Evolutionary conservation across 2,329 filamentous ascomycete genomes (phyloP).

Genomic region (Monosporascus sp.): DNA sequence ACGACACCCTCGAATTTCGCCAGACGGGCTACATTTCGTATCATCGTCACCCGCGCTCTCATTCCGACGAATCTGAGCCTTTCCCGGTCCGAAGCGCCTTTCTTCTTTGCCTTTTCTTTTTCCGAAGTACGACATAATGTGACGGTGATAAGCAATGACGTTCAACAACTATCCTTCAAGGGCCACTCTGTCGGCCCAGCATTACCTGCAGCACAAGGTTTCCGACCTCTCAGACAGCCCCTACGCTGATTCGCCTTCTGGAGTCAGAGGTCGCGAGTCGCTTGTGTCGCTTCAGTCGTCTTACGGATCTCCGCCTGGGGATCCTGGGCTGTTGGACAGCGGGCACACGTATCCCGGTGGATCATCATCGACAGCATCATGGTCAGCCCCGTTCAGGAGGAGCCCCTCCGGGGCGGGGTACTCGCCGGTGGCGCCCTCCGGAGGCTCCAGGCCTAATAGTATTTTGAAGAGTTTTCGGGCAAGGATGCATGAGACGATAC

Average conservation of each 20-base stretch:
- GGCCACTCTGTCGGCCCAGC: slow-evolving; percentile 2
- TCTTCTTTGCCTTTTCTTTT: slow-evolving; percentile 5
- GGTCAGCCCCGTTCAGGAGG: slow-evolving; percentile 10
- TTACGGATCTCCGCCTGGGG: slow-evolving; percentile 15
- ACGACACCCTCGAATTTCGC: not conserved
- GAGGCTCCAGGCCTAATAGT: slow-evolving; percentile 7
- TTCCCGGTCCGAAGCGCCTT: not conserved
- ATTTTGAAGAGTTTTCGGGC: slow-evolving; percentile 20
- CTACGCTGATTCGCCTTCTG: slow-evolving; percentile 11
- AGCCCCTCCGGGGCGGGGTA: slow-evolving; percentile 14
- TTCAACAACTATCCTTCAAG: slow-evolving; percentile 16
- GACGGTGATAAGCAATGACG: slow-evolving; percentile 16
- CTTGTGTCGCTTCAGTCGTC: slow-evolving; percentile 26
- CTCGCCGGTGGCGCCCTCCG: slow-evolving; percentile 13
- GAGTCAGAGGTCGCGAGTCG: slow-evolving; percentile 23
- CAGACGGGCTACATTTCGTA: not conserved
- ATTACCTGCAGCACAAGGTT: slow-evolving; percentile 22
- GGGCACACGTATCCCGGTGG: slow-evolving; percentile 11
- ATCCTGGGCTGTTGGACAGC: slow-evolving; percentile 1
- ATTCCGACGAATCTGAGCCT: slow-evolving; percentile 8
- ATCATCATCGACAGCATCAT: slow-evolving; percentile 18
- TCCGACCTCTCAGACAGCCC: slow-evolving; percentile 23
- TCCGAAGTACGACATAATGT: slow-evolving; percentile 10
- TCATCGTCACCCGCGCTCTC: slow-evolving; percentile 3
- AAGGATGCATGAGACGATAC: slow-evolving; percentile 20